phyloP scores from a whole-genome alignment of 2,329 filamentous ascomycete species.

The Hymenoscyphus scutula region DNA sequence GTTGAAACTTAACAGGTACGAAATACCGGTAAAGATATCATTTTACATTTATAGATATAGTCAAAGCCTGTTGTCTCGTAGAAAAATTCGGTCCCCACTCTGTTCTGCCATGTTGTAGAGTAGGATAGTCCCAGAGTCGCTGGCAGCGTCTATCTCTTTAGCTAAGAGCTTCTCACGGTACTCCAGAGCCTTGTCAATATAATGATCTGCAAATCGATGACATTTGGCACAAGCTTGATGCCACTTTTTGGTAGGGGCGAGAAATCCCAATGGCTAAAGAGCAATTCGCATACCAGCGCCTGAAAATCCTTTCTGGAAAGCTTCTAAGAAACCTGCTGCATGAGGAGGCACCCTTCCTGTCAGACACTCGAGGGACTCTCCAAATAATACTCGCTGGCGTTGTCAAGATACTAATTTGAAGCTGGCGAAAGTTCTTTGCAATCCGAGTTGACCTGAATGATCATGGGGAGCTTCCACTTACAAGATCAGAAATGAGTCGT shows the following conservation, averaged over 20 bases:
- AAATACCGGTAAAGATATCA: too few relatives aligned
- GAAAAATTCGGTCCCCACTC: background rate
- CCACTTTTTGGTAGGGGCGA: conserved; percentile 1
- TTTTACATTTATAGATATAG: too few relatives aligned
- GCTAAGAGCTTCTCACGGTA: conserved; percentile 3
- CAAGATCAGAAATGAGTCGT: background rate
- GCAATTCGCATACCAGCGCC: conserved; percentile 2
- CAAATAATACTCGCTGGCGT: conserved; percentile 2
- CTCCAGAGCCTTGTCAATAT: conserved; percentile 1
- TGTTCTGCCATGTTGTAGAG: background rate
- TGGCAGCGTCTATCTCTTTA: background rate
- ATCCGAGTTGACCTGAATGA: too few relatives aligned
- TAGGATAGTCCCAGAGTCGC: background rate
- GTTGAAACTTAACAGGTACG: too few relatives aligned
- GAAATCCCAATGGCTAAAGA: background rate
- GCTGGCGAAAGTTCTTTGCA: too few relatives aligned
- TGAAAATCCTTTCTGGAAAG: background rate
- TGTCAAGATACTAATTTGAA: conserved; percentile 9
- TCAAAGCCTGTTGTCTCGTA: too few relatives aligned
- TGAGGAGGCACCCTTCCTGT: background rate
- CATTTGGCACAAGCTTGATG: background rate
- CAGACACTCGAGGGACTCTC: background rate
- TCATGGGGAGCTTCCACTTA: too few relatives aligned
- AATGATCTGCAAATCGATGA: conserved; percentile 6
- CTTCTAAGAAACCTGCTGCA: background rate